phyloP scores from a whole-genome alignment of 768 basidiomycete genomes.

The Mycena sanguinolenta region DNA sequence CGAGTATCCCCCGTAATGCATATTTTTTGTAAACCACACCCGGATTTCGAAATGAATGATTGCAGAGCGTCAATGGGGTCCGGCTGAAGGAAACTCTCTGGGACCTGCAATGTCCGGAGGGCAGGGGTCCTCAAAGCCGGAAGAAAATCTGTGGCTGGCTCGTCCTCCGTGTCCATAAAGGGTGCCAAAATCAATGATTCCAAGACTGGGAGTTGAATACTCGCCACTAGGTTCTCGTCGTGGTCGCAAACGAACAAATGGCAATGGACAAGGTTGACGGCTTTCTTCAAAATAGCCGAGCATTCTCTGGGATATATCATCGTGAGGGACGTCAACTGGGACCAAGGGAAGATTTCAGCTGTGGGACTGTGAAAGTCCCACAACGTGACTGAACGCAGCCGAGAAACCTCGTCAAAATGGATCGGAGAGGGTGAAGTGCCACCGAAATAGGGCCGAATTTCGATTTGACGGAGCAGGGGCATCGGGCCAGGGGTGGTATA shows the following conservation, averaged over 20 bases:
- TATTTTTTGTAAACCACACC: neutral
- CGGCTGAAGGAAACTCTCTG: neutral
- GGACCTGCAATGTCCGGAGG: neutral
- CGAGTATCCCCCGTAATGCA: neutral
- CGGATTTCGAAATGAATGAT: slow-evolving; percentile 5
- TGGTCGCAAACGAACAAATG: no score
- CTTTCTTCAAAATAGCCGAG: neutral
- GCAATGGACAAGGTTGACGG: neutral
- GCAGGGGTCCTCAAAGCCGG: neutral
- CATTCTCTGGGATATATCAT: neutral
- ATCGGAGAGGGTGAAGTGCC: no score
- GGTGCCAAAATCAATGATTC: no score
- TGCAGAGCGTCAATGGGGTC: neutral
- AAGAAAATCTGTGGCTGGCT: slow-evolving; percentile 5
- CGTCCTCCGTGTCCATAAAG: no score
- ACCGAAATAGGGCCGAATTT: neutral
- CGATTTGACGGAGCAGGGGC: slow-evolving; percentile 3
- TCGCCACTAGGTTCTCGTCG: no score
- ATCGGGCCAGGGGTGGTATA: neutral
- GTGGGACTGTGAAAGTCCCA: neutral
- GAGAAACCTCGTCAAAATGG: neutral
- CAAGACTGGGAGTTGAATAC: no score
- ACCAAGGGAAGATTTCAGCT: neutral
- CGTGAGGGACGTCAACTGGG: slow-evolving; percentile 13
- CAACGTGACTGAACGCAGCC: neutral